phyloP scores from a whole-genome alignment of 176 grass and related monocot species.

The Cenchrus fungigraminus region DNA sequence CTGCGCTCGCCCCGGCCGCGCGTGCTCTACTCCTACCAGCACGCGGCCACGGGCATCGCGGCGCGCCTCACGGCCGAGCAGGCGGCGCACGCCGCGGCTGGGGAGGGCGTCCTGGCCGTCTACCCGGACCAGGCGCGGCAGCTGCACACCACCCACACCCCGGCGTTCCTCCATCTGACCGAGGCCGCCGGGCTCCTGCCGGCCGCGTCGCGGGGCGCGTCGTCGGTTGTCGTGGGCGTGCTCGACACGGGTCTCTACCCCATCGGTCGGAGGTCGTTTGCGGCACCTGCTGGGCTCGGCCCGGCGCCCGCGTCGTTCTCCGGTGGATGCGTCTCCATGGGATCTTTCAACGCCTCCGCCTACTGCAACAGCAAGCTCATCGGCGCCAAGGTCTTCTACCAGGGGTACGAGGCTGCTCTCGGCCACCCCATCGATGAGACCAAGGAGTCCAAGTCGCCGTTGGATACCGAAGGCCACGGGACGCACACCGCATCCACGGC shows the following conservation, averaged over 20 bases:
- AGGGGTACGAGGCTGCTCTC: slow-evolving; percentile 67
- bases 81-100: slow-evolving; percentile 37
- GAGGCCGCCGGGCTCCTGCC: slow-evolving; percentile 58
- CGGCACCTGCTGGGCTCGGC: background rate
- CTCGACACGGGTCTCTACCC: slow-evolving; percentile 80
- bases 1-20: slow-evolving; percentile 26
- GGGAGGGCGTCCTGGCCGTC: slow-evolving; percentile 61
- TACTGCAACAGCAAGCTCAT: slow-evolving; percentile 80
- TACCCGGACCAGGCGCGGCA: slow-evolving; percentile 57
- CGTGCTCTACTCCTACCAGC: slow-evolving; percentile 46
- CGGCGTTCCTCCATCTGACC: slow-evolving; percentile 65
- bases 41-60: slow-evolving; percentile 61
- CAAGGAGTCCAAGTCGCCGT: slow-evolving; percentile 79
- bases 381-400: slow-evolving; percentile 79
- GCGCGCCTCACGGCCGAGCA: slow-evolving; percentile 52
- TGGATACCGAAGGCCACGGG: slow-evolving; percentile 85
- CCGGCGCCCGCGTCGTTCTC: slow-evolving; percentile 46
- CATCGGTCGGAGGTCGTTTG: slow-evolving; percentile 42
- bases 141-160: slow-evolving; percentile 72
- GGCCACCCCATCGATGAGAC: slow-evolving; percentile 68
- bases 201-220: slow-evolving; percentile 36
- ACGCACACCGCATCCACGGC: slow-evolving; percentile 87
- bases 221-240: slow-evolving; percentile 55
- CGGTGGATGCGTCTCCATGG: slow-evolving; percentile 45
- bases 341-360: slow-evolving; percentile 64